Conservation (phyloP, 108 stramenopile genomes). For the Aurantiochytrium sp. region DNA sequence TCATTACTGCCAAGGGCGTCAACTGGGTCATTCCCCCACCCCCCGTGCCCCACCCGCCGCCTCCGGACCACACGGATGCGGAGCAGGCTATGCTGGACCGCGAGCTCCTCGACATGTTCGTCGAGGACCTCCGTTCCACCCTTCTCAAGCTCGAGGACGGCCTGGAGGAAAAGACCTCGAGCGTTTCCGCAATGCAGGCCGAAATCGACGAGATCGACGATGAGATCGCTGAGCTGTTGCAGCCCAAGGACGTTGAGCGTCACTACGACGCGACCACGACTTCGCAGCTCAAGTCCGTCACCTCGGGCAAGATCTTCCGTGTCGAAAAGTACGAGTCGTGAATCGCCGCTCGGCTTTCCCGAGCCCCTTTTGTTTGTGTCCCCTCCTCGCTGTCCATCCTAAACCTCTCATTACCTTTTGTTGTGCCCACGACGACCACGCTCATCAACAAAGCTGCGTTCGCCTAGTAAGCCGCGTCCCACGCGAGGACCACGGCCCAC, state of each 20-base stretch:
- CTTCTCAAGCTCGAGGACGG: neutral
- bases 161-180: neutral
- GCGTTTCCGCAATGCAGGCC: neutral
- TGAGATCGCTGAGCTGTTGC: neutral
- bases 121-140: neutral
- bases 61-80: neutral
- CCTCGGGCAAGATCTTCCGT: slow-evolving; percentile 20
- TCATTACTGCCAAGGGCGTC: neutral
- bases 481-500: too few species aligned
- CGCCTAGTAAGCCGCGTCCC: too few species aligned
- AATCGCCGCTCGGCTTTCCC: neutral
- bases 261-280: neutral
- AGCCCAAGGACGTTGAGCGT: neutral
- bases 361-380: too few species aligned
- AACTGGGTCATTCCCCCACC: neutral
- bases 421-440: too few species aligned
- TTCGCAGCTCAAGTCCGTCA: slow-evolving; percentile 24
- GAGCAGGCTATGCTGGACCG: neutral
- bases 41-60: neutral
- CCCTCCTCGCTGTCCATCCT: too few species aligned
- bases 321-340: slow-evolving; percentile 3
- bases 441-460: too few species aligned
- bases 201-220: neutral
- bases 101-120: neutral
- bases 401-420: too few species aligned